phyloP scores from a whole-genome alignment of 176 grass and related monocot genomes.

The Zea luxurians region DNA sequence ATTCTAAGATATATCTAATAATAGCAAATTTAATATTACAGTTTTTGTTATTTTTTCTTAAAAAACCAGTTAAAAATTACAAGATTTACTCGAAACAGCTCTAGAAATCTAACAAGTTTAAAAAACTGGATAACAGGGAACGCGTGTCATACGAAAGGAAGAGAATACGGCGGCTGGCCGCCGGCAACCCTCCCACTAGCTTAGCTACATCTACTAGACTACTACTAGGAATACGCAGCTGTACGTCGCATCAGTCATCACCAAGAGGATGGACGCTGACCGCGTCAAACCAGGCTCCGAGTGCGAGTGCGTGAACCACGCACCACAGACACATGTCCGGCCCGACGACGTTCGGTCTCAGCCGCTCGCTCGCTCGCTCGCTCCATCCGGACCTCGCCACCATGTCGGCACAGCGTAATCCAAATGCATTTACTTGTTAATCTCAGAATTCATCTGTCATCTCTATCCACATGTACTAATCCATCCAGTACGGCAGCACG shows the following conservation, averaged over 20 bases:
- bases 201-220: neutral
- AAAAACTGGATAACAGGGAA: too few species aligned
- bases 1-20: too few species aligned
- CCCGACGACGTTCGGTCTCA: neutral
- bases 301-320: slow-evolving; percentile 23
- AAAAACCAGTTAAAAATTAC: too few species aligned
- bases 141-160: neutral
- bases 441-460: neutral
- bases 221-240: neutral
- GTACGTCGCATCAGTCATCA: slow-evolving; percentile 11
- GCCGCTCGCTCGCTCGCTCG: neutral
- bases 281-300: slow-evolving; percentile 5
- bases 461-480: neutral
- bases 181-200: neutral
- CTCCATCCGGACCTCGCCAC: neutral
- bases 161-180: neutral
- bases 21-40: too few species aligned
- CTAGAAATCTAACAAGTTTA: too few species aligned
- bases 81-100: too few species aligned
- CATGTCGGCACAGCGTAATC: slow-evolving; percentile 43
- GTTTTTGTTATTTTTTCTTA: too few species aligned
- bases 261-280: neutral
- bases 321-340: neutral
- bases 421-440: slow-evolving; percentile 11
- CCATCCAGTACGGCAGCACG: neutral